Evolutionary conservation across 73 alveolate species (phyloP), one percentile per base, ranked within the genome.

Genomic region (Blepharisma japonicum): DNA sequence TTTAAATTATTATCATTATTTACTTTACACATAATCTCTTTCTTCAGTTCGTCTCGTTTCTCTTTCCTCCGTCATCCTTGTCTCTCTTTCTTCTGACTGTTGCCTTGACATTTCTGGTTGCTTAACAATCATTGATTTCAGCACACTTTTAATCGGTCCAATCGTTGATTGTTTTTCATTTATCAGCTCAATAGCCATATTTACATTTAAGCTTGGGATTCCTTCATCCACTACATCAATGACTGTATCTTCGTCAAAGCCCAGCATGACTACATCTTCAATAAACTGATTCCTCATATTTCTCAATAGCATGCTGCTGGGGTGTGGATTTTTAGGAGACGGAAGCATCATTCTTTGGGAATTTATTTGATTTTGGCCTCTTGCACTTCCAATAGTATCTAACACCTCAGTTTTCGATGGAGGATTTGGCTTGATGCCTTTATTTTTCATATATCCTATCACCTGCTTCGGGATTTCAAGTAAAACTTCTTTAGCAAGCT

Each of bases 391-490:
- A 32, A 32, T 32, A 3, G 42, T 32, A 3, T 32, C 42, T 32
- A 32, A 3, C 0, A 61, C 47, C 47, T 20, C 18, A 61, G 74
- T 70, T n/a, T 70, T n/a, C 5, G 11, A 14, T 4, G 81, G 49
- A 21, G 55, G 45, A 53, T 71, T 56, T 6, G 92, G 92, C 76
- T 56, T 71, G 7, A 82, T 82, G 20, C 78, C 78, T 48, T 82
- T 38, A 38, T 56, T 45, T 85, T 51, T 55, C 89, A 85, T 81
- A 83, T 81, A 90, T 68, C 76, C 88, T 38, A 79, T 81, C 71
- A 90, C 83, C 87, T 90, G 91, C 61, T 90, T 83, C 6, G 96
- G 96, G 6, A 90, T 78, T 87, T 90, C 96, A 50, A 82, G 87
- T 6, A 90, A 76, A 32, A 90, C 96, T 51, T 90, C 86, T 76